Base-by-base conservation (phyloP, 345 rosid genomes). In the Reutealis trisperma region DNA sequence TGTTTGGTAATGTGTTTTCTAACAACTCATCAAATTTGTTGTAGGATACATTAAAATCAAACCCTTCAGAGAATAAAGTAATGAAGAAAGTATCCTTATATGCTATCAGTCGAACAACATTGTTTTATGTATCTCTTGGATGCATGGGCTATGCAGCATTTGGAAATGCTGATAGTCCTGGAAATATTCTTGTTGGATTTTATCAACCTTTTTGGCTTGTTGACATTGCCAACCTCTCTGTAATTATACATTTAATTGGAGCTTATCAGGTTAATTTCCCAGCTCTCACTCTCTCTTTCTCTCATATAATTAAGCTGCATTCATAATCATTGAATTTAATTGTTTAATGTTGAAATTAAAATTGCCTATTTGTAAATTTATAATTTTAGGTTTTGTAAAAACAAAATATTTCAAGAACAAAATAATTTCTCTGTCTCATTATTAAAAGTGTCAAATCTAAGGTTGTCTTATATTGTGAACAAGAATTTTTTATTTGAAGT, bases 61-160 rank as follows among this genome's bases (percentile, higher is more conserved):
- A 62, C 47, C 90, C 87, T 3, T 80, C 88, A 14, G 88, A 85
- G 65, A 87, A 85, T 27, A 49, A 77, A 67, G 75, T 78, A 14
- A 85, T 87, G 88, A 87, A 81, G 72, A 87, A 66, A 76, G 88
- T 74, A 45, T 63, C 83, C 25, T 9, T 70, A 16, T 68, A 55
- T 70, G 72, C 75, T 0, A 2, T 83, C 22, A 74, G 79, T 8
- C 71, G 67, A 34, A 83, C 84, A 44, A 61, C 90, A 44, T 0
- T 75, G 61, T 87, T 82, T 74, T 81, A 85, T 70, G n/a, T 85
- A 34, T 73, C n/a, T 60, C 49, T 77, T 72, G 90, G 65, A 22
- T 68, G 78, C 64, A 14, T 80, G 52, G 88, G 87, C 14, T 85
- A 87, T 71, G 88, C 87, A 0, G 88, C 87, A 21, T 85, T 85